Conservation (phyloP, 2,329 filamentous ascomycete genomes). For the Talaromyces verruculosus region DNA sequence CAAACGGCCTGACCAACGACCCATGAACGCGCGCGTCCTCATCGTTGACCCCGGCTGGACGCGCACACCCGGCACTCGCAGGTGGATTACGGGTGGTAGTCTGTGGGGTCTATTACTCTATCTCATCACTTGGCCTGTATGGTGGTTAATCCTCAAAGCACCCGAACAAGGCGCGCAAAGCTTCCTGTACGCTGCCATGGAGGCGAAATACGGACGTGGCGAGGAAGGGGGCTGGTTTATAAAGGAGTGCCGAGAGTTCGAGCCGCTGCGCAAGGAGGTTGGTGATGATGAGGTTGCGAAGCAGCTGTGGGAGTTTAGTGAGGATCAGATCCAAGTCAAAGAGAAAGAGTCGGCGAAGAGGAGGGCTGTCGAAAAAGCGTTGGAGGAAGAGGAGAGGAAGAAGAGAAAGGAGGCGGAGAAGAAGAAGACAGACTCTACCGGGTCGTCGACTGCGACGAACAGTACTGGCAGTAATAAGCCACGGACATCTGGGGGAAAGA, state of each 20-base stretch:
- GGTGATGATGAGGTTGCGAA: slow-evolving; percentile 77
- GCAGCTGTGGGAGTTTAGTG: slow-evolving; percentile 85
- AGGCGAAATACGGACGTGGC: slow-evolving; percentile 62
- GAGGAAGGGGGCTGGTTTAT: slow-evolving; percentile 66
- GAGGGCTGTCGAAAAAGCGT: slow-evolving; percentile 59
- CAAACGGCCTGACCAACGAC: slow-evolving; percentile 76
- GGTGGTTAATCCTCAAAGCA: slow-evolving; percentile 87
- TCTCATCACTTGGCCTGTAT: slow-evolving; percentile 71
- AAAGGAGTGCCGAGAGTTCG: slow-evolving; percentile 82
- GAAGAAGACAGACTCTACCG: not conserved
- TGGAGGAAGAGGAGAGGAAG: slow-evolving; percentile 29
- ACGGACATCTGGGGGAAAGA: slow-evolving; percentile 18
- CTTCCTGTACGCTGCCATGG: slow-evolving; percentile 82
- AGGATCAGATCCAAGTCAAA: slow-evolving; percentile 74
- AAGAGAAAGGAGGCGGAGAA: slow-evolving; percentile 6
- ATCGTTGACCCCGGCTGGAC: slow-evolving; percentile 83
- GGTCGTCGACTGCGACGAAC: not conserved
- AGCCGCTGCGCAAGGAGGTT: slow-evolving; percentile 70
- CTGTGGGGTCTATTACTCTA: slow-evolving; percentile 78
- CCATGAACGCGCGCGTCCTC: slow-evolving; percentile 78
- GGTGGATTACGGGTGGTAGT: slow-evolving; percentile 83
- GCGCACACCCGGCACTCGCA: slow-evolving; percentile 80
- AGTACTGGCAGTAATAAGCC: slow-evolving; percentile 5
- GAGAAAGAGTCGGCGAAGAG: slow-evolving; percentile 75
- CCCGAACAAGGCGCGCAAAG: slow-evolving; percentile 81